Evolutionary conservation across 108 stramenopile genomes (phyloP).

Genomic region (Pseudonitzschia multiseries): DNA sequence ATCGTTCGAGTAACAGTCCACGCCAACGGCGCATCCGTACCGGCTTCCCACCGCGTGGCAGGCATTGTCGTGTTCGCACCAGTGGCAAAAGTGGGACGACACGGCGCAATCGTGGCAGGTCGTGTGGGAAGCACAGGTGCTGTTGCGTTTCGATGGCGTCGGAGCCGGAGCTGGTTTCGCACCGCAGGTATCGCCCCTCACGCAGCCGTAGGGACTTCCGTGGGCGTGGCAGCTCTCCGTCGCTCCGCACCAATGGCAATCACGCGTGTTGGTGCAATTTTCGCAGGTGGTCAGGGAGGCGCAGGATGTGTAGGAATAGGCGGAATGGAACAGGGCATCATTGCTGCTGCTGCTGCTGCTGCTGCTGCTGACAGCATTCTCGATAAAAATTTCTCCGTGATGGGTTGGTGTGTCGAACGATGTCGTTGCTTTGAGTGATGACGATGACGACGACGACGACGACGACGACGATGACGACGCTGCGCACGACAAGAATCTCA

Average conservation of each 20-base stretch:
- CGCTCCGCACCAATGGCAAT: conserved; percentile 59
- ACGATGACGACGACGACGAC: background rate
- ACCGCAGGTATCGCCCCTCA: conserved; percentile 39
- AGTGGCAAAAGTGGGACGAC: conserved; percentile 67
- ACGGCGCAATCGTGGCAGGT: conserved; percentile 64
- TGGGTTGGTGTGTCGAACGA: background rate
- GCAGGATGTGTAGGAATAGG: conserved; percentile 18
- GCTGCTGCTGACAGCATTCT: background rate
- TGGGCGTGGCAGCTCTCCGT: conserved; percentile 55
- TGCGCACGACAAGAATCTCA: background rate
- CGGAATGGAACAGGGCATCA: background rate
- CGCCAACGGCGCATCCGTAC: conserved; percentile 77
- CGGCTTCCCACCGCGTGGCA: conserved; percentile 84
- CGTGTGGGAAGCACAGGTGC: conserved; percentile 59
- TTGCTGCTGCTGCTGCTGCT: background rate
- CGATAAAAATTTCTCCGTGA: background rate
- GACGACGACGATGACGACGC: background rate
- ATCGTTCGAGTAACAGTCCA: conserved; percentile 85
- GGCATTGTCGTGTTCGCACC: conserved; percentile 76
- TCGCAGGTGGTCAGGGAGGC: conserved; percentile 27
- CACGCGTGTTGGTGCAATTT: conserved; percentile 37
- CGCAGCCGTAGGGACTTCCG: conserved; percentile 53
- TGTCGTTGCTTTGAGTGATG: background rate
- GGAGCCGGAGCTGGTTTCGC: background rate
- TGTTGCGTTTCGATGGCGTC: conserved; percentile 25